A percentile compares a stretch with the other conserved stretches of the same genome.
phyloP scores from a whole-genome alignment of 2,329 filamentous ascomycete genomes.

The Cucurbitaria berberidis region DNA sequence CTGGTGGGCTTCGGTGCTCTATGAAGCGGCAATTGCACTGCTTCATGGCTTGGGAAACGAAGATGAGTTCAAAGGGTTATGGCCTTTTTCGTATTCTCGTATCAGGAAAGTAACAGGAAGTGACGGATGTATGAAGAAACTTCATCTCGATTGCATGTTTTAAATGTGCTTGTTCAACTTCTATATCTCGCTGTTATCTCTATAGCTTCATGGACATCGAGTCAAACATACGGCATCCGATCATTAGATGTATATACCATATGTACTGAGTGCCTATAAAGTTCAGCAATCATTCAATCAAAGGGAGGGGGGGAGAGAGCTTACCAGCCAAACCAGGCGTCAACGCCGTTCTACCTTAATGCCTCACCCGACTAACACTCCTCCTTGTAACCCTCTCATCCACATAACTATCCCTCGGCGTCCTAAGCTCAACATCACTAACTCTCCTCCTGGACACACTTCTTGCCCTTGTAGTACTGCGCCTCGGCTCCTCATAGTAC shows the following conservation, averaged over 20 bases:
- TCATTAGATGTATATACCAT: background rate
- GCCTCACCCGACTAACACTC: constrained; percentile 39
- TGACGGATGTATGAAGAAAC: too few relatives aligned
- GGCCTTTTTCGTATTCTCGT: too few relatives aligned
- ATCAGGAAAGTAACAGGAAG: too few relatives aligned
- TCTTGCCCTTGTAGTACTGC: constrained; percentile 32
- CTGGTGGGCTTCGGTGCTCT: background rate
- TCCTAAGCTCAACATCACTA: constrained; percentile 34
- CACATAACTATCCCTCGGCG: constrained; percentile 33
- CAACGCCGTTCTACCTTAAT: background rate
- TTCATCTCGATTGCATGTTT: too few relatives aligned
- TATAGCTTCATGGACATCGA: too few relatives aligned
- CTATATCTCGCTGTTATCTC: too few relatives aligned
- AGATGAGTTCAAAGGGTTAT: background rate
- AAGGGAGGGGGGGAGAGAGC: background rate
- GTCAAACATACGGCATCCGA: too few relatives aligned
- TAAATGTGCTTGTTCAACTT: too few relatives aligned
- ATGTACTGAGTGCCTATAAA: background rate
- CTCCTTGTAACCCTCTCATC: constrained; percentile 35
- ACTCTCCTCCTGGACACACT: constrained; percentile 35
- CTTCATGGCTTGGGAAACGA: background rate
- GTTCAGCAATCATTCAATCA: background rate
- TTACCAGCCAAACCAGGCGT: background rate
- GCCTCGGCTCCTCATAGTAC: constrained; percentile 36
- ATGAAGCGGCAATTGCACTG: background rate